Evolutionary conservation across 2,329 filamentous ascomycete genomes (phyloP).

Genomic region (Monilinia vaccinii-corymbosi): DNA sequence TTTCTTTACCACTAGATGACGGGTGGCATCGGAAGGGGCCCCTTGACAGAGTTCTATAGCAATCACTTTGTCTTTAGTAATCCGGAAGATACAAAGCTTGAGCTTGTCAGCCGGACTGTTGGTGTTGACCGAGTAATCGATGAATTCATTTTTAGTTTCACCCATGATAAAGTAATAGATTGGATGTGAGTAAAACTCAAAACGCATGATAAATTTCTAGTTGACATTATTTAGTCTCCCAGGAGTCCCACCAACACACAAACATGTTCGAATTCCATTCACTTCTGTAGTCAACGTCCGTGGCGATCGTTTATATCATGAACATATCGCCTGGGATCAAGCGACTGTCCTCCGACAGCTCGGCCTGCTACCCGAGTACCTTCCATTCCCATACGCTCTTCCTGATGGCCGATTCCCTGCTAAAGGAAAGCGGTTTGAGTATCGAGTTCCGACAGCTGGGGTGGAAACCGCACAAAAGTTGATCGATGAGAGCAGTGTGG

Average conservation of each 20-base stretch:
- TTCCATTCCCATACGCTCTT: constrained; percentile 40
- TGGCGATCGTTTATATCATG: constrained; percentile 59
- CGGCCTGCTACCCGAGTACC: constrained; percentile 40
- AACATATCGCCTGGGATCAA: constrained; percentile 66
- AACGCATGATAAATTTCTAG: background rate
- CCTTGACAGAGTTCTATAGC: constrained; percentile 58
- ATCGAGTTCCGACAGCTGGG: constrained; percentile 51
- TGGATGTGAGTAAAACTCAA: constrained; percentile 48
- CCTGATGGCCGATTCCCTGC: constrained; percentile 25
- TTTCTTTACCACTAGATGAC: constrained; percentile 26
- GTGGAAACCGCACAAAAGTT: constrained; percentile 41
- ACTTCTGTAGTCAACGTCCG: constrained; percentile 58
- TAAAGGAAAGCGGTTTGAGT: constrained; percentile 38
- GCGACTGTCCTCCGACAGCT: constrained; percentile 51
- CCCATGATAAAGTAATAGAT: constrained; percentile 53
- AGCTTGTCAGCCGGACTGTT: constrained; percentile 62
- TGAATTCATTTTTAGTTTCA: constrained; percentile 58
- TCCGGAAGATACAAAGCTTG: constrained; percentile 54
- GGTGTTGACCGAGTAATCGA: constrained; percentile 65
- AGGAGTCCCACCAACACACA: constrained; percentile 48
- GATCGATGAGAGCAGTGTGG: constrained; percentile 41
- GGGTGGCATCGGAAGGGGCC: constrained; percentile 58
- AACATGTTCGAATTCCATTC: constrained; percentile 49
- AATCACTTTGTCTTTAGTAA: constrained; percentile 70
- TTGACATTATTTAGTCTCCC: constrained; percentile 36